A percentile compares a stretch with the other conserved stretches of the same genome.
phyloP scores from a whole-genome alignment of 495 filamentous ascomycete species.

The Thozetella sp. region DNA sequence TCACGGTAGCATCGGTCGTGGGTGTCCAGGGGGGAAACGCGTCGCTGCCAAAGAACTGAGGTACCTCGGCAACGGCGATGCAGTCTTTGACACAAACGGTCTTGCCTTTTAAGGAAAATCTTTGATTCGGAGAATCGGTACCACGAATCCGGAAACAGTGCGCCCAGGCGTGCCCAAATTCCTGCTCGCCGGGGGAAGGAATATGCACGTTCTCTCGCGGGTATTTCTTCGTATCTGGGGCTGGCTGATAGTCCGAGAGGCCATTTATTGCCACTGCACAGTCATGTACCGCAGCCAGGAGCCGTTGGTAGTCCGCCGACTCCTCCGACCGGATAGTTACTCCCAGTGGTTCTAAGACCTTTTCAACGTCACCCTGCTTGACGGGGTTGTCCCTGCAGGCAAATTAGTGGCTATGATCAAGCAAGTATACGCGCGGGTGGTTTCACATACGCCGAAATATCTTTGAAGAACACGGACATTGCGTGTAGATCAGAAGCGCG shows the following conservation, averaged over 20 bases:
- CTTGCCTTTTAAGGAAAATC: conserved; percentile 13
- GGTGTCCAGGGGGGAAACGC: conserved; percentile 32
- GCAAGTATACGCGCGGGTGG: too few relatives aligned
- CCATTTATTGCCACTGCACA: not conserved
- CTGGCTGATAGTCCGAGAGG: conserved; percentile 11
- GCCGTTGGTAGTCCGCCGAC: conserved; percentile 6
- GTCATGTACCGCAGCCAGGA: conserved; percentile 13
- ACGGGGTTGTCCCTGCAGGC: conserved; percentile 14
- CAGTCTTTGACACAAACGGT: conserved; percentile 23
- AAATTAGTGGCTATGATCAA: too few relatives aligned
- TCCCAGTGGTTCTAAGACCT: conserved; percentile 6
- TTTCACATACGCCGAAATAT: conserved; percentile 8
- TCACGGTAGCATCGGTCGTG: conserved; percentile 43
- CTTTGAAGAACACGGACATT: conserved; percentile 13
- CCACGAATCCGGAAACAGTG: conserved; percentile 8
- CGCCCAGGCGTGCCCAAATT: conserved; percentile 11
- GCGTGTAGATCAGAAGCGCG: too few relatives aligned
- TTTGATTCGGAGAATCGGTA: too few relatives aligned
- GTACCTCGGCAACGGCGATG: conserved; percentile 19
- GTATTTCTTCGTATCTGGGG: conserved; percentile 6
- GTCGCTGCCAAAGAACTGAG: conserved; percentile 20
- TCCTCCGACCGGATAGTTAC: conserved; percentile 5
- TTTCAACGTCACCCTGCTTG: conserved; percentile 7
- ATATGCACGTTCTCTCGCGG: conserved; percentile 9
- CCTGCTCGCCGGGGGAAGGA: conserved; percentile 5